Evolutionary conservation across 2,329 filamentous ascomycete species (phyloP), one percentile per base, ranked within the genome.

Genomic region (Ceratocystis diversiconidia): DNA sequence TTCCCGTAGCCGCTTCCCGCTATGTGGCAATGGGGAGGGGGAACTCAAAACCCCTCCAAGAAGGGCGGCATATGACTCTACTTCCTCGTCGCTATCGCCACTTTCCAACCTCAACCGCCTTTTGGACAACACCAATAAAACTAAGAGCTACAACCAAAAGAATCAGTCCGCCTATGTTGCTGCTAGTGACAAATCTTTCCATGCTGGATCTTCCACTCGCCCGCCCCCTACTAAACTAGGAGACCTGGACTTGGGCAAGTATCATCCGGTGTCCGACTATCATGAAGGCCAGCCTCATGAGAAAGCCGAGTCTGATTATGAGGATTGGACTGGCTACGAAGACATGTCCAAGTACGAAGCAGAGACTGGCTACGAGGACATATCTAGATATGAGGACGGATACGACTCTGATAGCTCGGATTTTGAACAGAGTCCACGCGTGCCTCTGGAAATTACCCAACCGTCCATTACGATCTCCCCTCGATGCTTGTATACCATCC

Each of bases 391-490:
- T 52, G 22, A 22, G 46, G 6, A n/a, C 8, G 46, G 19, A 10
- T 22, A 48, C 19, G 46, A 41, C 36, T 41, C 17, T 17, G 22
- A 59, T 15, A 41, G 12, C 36, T 32, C 55, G 7, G 28, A 59
- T 15, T 30, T 5, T 36, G 55, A 36, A 36, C 55, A n/a, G 55
- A 30, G 55, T 17, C 30, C 25, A 8, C 12, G 36, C 15, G 7
- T 59, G 28, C 15, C 55, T n/a, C 30, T n/a, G 2, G 36, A 46
- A 5, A 10, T 32, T 17, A 69, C 70, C 19, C 74, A 73, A n/a
- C 55, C 55, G 63, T 69, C 73, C 15, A 70, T 71, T 28, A 65
- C 70, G 63, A 57, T 73, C 69, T 67, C 73, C 70, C 19, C 67
- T 64, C 69, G 69, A 46, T 68, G 64, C 41, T 69, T 70, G 50